Conservation (phyloP, 1,139 yeast genomes). For the Kluyveromyces marxianus region DNA sequence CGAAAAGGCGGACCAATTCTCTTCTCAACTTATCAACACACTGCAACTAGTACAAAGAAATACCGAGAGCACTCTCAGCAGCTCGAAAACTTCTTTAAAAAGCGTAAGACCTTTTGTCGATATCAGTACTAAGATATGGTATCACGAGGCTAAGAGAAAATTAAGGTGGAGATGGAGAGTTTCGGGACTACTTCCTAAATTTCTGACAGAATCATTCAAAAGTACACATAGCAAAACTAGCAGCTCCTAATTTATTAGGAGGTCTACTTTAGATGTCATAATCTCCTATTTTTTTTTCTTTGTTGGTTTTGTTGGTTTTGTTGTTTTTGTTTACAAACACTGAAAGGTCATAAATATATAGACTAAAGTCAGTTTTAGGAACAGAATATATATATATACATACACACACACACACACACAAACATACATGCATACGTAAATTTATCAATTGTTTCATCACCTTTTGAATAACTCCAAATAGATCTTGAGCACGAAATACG, state of each 20-base stretch:
- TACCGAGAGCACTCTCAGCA: background rate
- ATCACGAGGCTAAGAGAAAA: constrained; percentile 32
- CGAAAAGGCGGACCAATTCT: constrained; percentile 19
- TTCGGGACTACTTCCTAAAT: constrained; percentile 33
- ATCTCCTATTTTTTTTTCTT: too few species aligned
- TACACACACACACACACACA: too few species aligned
- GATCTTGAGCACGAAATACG: constrained; percentile 32
- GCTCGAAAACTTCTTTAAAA: background rate
- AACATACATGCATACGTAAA: too few species aligned
- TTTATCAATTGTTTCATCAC: background rate
- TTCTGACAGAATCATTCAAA: constrained; percentile 7
- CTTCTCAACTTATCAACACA: constrained; percentile 26
- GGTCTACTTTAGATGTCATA: too few species aligned
- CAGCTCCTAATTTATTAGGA: too few species aligned
- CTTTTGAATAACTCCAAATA: constrained; percentile 21
- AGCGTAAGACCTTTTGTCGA: constrained; percentile 12
- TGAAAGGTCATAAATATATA: background rate
- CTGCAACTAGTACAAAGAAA: constrained; percentile 13
- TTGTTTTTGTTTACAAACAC: background rate
- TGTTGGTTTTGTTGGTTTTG: too few species aligned
- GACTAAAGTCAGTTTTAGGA: background rate
- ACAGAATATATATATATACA: too few species aligned
- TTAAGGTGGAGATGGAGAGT: constrained; percentile 43
- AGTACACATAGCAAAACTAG: background rate
- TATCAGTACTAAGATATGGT: constrained; percentile 28